Percentiles rank a stretch among this genome's conserved stretches.
Evolutionary conservation across 805 yeast genomes (phyloP).

Genomic region (Lachancea dasiensis): DNA sequence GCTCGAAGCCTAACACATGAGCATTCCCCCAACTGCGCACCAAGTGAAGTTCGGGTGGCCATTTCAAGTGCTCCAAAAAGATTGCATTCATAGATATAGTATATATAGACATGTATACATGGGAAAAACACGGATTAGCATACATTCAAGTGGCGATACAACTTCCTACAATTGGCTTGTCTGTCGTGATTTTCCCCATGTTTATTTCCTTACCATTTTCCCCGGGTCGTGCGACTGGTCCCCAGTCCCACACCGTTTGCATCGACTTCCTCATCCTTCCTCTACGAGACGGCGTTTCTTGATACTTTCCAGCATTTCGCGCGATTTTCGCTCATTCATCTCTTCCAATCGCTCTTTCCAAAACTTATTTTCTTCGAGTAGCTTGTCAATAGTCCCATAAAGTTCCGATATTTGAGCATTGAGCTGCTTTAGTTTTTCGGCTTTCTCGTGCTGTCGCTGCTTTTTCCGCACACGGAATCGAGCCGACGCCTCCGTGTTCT

Average conservation of each 20-base stretch:
- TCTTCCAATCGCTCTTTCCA: conserved; percentile 26
- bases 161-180: too few relatives aligned
- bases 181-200: too few relatives aligned
- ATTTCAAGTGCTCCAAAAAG: too few relatives aligned
- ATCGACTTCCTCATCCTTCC: too few relatives aligned
- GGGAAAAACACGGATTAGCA: neutral
- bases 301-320: conserved; percentile 23
- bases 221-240: too few relatives aligned
- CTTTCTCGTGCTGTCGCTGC: conserved; percentile 22
- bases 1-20: conserved; percentile 14
- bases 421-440: conserved; percentile 17
- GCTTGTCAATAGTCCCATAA: conserved; percentile 18
- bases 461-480: conserved; percentile 63
- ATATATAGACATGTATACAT: too few relatives aligned
- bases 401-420: conserved; percentile 19
- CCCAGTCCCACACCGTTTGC: too few relatives aligned
- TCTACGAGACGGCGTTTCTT: conserved; percentile 15
- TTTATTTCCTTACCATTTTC: too few relatives aligned
- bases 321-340: conserved; percentile 26
- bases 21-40: too few relatives aligned
- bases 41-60: too few relatives aligned
- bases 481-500: conserved; percentile 93
- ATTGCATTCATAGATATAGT: neutral
- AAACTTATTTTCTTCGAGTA: conserved; percentile 26
- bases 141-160: neutral